Evolutionary conservation across 495 filamentous ascomycete genomes (phyloP).

Genomic region (Penicillium bovifimosum): DNA sequence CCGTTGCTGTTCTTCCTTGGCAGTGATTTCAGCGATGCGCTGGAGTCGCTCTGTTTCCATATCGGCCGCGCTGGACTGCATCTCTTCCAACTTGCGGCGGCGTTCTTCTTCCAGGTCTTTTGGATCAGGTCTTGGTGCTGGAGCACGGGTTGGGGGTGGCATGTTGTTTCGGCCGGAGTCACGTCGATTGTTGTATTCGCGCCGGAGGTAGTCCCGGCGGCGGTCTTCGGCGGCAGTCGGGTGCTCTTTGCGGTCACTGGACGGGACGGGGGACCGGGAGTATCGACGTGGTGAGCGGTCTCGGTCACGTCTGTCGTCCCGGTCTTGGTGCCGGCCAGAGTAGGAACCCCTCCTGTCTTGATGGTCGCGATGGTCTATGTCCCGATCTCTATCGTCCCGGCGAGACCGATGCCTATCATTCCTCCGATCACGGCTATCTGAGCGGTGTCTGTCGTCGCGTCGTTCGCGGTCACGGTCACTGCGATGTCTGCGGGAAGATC

Average conservation of each 20-base stretch:
- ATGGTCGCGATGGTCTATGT: slow-evolving; percentile 13
- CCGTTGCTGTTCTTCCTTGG: slow-evolving; percentile 55
- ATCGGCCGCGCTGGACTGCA: slow-evolving; percentile 78
- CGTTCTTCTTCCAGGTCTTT: slow-evolving; percentile 38
- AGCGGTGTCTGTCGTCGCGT: slow-evolving; percentile 14
- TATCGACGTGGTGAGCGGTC: slow-evolving; percentile 9
- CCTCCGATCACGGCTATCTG: slow-evolving; percentile 20
- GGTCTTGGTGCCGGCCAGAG: slow-evolving; percentile 22
- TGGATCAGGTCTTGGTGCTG: slow-evolving; percentile 13
- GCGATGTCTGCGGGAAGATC: slow-evolving; percentile 25
- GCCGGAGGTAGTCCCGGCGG: slow-evolving; percentile 16
- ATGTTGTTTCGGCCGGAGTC: slow-evolving; percentile 22
- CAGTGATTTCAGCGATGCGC: slow-evolving; percentile 62
- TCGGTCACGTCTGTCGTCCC: slow-evolving; percentile 27
- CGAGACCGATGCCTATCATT: slow-evolving; percentile 14
- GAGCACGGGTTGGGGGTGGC: slow-evolving; percentile 6
- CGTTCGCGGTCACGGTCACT: slow-evolving; percentile 27
- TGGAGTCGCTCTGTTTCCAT: slow-evolving; percentile 69
- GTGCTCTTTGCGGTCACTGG: slow-evolving; percentile 10
- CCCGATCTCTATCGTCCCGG: slow-evolving; percentile 23
- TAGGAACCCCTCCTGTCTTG: slow-evolving; percentile 15
- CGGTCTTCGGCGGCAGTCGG: background rate
- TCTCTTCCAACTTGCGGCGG: slow-evolving; percentile 66
- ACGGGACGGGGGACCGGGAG: slow-evolving; percentile 10
- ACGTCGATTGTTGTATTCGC: slow-evolving; percentile 13